Base-by-base conservation (phyloP, 805 yeast genomes). In the Saccharomycopsis sp. region DNA sequence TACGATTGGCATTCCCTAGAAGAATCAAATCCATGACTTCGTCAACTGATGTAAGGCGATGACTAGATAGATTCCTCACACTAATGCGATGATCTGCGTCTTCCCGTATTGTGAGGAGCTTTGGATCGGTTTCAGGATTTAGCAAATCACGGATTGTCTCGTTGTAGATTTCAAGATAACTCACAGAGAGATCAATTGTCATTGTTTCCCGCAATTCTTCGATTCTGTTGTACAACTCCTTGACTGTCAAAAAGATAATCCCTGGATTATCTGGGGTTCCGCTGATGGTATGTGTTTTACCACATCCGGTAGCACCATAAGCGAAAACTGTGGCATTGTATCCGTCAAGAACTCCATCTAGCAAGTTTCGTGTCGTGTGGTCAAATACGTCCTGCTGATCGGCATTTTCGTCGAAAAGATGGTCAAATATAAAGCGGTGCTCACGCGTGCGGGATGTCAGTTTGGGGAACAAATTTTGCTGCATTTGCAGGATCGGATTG, bases 241-340 rank as follows among this genome's bases (percentile, higher is more conserved):
- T 75, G 85, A 89, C 83, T 0, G 97, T 85, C 48, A 85, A 71
- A 64, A 84, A 88, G 0, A 90, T 86, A 14, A 91, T 80, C 0
- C 97, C 97, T 0, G 96, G 97, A 24, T 79, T 72, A 1, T 79
- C 79, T 0, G 83, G 77, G 0, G 84, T 79, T 0, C 97, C 97
- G 67, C 86, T 80, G 34, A 91, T 87, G 0, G 98, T 91, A 68
- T 87, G 90, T 0, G 97, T 91, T 68, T 91, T 91, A n/a, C 98
- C 98, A 70, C 97, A 91, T 0, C 98, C 98, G 0, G 98, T 91
- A 29, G 98, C 96, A 1, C 98, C 98, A 68, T 91, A 91, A 0
- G 98, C 97, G 74, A 91, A 91, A 0, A 91, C 89, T 0, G 97
- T 90, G 3, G 96, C 85, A 68, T 92, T 91, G 70, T 75, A 89